Base-by-base conservation (phyloP, 352 stramenopile species). In the Globisporangium yorkense region DNA sequence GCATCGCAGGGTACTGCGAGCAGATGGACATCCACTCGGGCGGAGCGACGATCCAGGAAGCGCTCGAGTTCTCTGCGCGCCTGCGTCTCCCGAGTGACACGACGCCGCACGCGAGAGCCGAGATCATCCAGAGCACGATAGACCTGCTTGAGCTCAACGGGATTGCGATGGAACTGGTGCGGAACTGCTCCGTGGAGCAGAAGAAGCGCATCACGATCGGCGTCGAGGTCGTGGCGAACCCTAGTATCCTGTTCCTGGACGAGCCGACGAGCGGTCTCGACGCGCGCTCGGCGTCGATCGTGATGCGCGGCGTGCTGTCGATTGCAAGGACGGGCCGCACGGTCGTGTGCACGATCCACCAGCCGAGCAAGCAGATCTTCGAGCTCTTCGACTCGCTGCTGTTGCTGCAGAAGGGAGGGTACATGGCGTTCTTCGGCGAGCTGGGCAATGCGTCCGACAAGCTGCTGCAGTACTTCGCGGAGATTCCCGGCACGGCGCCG, bases 121-220 rank as follows among this genome's bases (percentile, higher is more conserved):
- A 77, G 70, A 33, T 43, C 89, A 77, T 91, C 44, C 37, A 74
- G 35, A 72, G 76, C 40, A 81, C 76, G 0, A 18, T 92, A 33
- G 75, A 86, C 0, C 51, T 92, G 20, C 67, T 88, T 2, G 74
- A 90, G 39, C 46, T 88, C n/a, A 65, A 57, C 0, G 7, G 45
- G 2, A 82, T 89, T n/a, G 56, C 65, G 3, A 51, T 43, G 1
- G 77, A 83, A 29, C 70, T 94, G 51, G 66, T 88, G 5, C 60
- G 61, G 0, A 69, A 76, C 21, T 24, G 67, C 15, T 94, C 78
- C 4, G 86, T 97, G 18, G 93, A 97, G 55, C 87, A 98, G 62
- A 88, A 92, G 68, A 98, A 98, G 70, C 75, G 91, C 27, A 70
- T 98, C n/a, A 93, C 90, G 8, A 97, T 98, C 54, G 94, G 78